Evolutionary conservation across 2,329 filamentous ascomycete species (phyloP).

Genomic region (Calonectria crousiana): DNA sequence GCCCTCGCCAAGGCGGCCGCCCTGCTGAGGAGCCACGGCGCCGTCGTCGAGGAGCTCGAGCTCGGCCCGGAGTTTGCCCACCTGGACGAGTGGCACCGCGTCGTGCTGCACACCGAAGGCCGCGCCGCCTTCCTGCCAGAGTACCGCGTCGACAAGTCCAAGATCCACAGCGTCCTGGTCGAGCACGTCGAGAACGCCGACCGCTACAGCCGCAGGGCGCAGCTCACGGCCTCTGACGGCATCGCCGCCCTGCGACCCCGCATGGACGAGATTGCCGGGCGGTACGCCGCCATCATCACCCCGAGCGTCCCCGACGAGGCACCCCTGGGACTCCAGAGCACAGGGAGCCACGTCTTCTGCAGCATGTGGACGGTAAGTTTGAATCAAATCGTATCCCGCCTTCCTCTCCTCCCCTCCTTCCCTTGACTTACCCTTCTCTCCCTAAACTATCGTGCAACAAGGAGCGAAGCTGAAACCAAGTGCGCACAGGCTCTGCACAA

Average conservation of each 20-base stretch:
- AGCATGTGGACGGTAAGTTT: conserved; percentile 64
- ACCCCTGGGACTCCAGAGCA: conserved; percentile 64
- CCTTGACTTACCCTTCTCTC: no score
- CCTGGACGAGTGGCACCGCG: conserved; percentile 65
- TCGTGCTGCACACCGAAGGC: conserved; percentile 66
- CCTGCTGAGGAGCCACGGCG: conserved; percentile 61
- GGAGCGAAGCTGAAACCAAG: conserved; percentile 5
- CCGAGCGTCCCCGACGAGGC: conserved; percentile 73
- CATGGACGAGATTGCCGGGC: conserved; percentile 63
- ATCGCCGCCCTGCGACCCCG: conserved; percentile 64
- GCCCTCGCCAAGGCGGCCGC: conserved; percentile 57
- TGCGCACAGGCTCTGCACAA: conserved; percentile 62
- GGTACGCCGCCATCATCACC: conserved; percentile 69
- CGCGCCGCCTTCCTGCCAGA: conserved; percentile 66
- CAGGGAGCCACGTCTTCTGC: conserved; percentile 68
- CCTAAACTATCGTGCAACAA: neutral
- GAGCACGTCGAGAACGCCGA: conserved; percentile 65
- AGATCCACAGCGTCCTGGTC: conserved; percentile 60
- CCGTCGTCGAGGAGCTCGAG: conserved; percentile 67
- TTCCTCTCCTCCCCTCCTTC: no score
- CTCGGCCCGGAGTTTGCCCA: conserved; percentile 63
- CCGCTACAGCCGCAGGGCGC: conserved; percentile 58
- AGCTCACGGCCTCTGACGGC: conserved; percentile 66
- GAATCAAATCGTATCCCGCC: neutral
- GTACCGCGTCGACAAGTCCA: conserved; percentile 61